phyloP scores from a whole-genome alignment of 2,329 filamentous ascomycete species.

The Fusarium oxysporum region DNA sequence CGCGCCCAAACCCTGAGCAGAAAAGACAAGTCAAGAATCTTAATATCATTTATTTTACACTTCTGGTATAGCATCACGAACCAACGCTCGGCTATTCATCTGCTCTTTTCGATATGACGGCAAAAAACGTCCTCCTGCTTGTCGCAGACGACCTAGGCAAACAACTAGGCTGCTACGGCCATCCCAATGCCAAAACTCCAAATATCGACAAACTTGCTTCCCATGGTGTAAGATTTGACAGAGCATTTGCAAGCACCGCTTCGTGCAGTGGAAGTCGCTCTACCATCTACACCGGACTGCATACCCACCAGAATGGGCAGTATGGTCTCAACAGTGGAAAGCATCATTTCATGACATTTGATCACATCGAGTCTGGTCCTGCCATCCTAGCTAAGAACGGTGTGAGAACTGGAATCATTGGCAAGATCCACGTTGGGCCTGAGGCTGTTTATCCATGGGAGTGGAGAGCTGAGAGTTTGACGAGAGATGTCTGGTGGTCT shows the following conservation, averaged over 20 bases:
- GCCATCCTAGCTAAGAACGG: slow-evolving; percentile 52
- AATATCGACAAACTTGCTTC: neutral
- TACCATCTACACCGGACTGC: slow-evolving; percentile 61
- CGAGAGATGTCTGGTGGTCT: neutral
- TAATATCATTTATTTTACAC: neutral
- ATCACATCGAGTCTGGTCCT: slow-evolving; percentile 57
- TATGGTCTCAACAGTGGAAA: slow-evolving; percentile 55
- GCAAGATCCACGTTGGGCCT: slow-evolving; percentile 62
- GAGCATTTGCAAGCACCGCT: slow-evolving; percentile 56
- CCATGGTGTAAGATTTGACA: neutral
- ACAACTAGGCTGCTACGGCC: neutral
- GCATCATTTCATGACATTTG: slow-evolving; percentile 57
- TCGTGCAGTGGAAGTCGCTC: slow-evolving; percentile 61
- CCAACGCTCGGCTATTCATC: neutral
- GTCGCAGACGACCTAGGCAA: neutral
- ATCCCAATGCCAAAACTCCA: neutral
- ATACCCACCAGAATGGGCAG: slow-evolving; percentile 59
- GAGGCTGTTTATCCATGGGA: neutral
- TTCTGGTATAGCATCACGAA: accelerated
- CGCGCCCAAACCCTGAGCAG: no score
- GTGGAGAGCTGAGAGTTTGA: neutral
- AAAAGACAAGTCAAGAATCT: neutral
- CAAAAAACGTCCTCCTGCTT: neutral
- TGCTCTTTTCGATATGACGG: neutral
- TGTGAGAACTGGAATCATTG: slow-evolving; percentile 60